Evolutionary conservation across 306 rosid species (phyloP).

Genomic region (Quercus robur): DNA sequence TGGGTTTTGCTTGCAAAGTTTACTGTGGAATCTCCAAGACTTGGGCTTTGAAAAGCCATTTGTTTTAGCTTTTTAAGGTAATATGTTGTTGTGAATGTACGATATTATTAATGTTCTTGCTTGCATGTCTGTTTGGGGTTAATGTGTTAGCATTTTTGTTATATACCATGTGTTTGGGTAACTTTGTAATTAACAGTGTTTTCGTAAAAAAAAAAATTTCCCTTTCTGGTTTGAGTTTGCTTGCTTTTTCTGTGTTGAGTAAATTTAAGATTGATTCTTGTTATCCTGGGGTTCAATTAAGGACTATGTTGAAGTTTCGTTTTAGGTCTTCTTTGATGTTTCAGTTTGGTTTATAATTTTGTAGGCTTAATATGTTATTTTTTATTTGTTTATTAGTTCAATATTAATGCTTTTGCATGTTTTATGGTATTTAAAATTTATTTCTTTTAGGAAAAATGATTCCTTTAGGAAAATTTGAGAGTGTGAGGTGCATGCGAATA

Average conservation of each 20-base stretch:
- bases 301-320: background rate
- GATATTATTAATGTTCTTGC: background rate
- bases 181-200: too few relatives aligned
- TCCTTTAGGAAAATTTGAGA: too few relatives aligned
- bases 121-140: background rate
- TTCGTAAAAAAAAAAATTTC: too few relatives aligned
- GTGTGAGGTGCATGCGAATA: too few relatives aligned
- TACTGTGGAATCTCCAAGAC: background rate
- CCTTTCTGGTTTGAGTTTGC: too few relatives aligned
- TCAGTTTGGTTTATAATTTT: background rate
- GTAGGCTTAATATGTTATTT: background rate
- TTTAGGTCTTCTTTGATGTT: background rate
- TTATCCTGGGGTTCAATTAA: background rate
- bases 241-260: too few relatives aligned
- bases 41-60: background rate
- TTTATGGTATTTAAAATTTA: background rate
- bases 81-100: background rate
- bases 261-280: constrained; percentile 13
- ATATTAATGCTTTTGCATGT: background rate
- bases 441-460: too few relatives aligned
- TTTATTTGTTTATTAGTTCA: background rate
- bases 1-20: background rate
- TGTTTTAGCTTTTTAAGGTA: background rate
- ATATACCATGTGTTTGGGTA: too few relatives aligned
- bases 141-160: background rate